Evolutionary conservation across 148 eudicot genomes (phyloP).

Genomic region (Amaranthus cruentus): DNA sequence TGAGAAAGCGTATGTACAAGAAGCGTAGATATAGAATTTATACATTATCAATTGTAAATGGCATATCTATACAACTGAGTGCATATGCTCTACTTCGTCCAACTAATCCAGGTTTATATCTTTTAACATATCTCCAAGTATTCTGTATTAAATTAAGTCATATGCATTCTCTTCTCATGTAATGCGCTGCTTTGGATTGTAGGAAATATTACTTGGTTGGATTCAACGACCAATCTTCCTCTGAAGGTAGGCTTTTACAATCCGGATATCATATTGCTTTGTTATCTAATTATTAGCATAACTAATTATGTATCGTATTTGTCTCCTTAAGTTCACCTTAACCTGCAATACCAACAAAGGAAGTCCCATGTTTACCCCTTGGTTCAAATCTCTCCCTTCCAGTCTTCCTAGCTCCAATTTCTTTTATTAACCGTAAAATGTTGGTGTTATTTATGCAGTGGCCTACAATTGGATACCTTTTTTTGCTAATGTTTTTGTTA

Average conservation of each 20-base stretch:
- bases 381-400: too few relatives aligned
- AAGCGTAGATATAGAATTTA: conserved; percentile 88
- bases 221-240: conserved; percentile 84
- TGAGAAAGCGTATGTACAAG: conserved; percentile 83
- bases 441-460: too few relatives aligned
- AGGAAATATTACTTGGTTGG: conserved; percentile 92
- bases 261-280: background rate
- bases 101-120: conserved; percentile 63
- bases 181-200: conserved; percentile 19
- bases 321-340: background rate
- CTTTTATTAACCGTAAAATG: too few relatives aligned
- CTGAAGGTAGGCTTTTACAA: conserved; percentile 46
- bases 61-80: conserved; percentile 73
- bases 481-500: too few relatives aligned
- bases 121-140: background rate
- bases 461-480: too few relatives aligned
- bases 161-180: background rate
- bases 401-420: too few relatives aligned
- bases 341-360: too few relatives aligned
- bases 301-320: background rate
- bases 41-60: conserved; percentile 62
- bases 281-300: background rate
- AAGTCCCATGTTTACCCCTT: too few relatives aligned
- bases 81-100: conserved; percentile 95
- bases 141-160: background rate